phyloP scores from a whole-genome alignment of 2,329 filamentous ascomycete species.

The Clonostachys rosea region DNA sequence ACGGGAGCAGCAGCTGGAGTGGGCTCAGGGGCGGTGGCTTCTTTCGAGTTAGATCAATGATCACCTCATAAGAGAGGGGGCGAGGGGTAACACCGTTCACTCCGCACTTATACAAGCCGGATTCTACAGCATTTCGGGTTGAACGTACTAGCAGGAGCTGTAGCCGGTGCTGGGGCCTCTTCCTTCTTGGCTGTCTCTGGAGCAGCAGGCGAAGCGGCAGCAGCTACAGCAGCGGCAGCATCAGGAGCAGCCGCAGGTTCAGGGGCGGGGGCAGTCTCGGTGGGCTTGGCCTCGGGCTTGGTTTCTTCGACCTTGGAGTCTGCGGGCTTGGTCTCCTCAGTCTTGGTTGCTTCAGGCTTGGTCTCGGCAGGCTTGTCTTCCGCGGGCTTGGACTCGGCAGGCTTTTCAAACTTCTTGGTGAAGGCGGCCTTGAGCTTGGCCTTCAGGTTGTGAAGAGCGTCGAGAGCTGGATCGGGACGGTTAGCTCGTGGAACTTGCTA shows the following conservation, averaged over 20 bases:
- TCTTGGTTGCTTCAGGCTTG: slow-evolving; percentile 25
- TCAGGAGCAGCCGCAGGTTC: neutral
- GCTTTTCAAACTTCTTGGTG: slow-evolving; percentile 36
- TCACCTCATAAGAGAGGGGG: neutral
- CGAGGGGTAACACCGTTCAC: neutral
- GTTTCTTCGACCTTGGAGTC: slow-evolving; percentile 14
- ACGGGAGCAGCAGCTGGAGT: neutral
- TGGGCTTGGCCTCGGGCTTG: slow-evolving; percentile 4
- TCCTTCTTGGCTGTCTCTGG: neutral
- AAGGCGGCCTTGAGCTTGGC: slow-evolving; percentile 49
- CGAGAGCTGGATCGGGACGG: slow-evolving; percentile 27
- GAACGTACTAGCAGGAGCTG: neutral
- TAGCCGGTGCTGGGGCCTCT: neutral
- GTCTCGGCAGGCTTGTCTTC: slow-evolving; percentile 13
- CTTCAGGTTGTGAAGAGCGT: slow-evolving; percentile 50
- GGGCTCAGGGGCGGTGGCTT: neutral
- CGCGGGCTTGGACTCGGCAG: slow-evolving; percentile 7
- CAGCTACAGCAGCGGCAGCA: neutral
- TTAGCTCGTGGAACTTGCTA: neutral
- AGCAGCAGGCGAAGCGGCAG: neutral
- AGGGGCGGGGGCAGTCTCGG: neutral
- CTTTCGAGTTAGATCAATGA: neutral
- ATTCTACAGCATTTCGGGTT: neutral
- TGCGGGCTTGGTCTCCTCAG: slow-evolving; percentile 16
- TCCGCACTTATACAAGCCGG: neutral